Evolutionary conservation across 2,329 filamentous ascomycete genomes (phyloP), one percentile per base, ranked within the genome.

Genomic region (Paecilomyces niveus): DNA sequence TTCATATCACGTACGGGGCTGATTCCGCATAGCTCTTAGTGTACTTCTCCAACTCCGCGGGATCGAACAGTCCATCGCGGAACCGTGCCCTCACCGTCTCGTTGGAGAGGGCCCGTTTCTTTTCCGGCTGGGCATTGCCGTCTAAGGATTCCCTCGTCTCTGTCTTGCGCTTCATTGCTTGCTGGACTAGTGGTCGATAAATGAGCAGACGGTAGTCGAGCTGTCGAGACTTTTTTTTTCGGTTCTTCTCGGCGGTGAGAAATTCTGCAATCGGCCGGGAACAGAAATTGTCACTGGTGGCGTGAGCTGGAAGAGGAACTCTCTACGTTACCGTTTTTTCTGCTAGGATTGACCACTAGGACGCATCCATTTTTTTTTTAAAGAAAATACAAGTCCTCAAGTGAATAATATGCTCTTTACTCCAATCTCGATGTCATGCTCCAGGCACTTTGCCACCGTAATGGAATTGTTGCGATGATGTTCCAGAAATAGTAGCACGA

Each of bases 131-230:
- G 58, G 64, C 68, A 67, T 71, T 72, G 62, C 61, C 66, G 33
- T 65, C 64, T 15, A 65, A 51, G 5, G 66, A 68, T n/a, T 68
- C 65, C 54, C 68, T 65, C 33, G 63, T 60, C 11, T 72, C 68
- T 22, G 73, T 72, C 65, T 78, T 78, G 61, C 78, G 77, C 70
- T 80, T 80, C 76, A 76, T 76, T 52, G 22, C 58, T 67, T 70
- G 56, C 57, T 54, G 45, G 22, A 31, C 3, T 8, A 21, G 10
- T 52, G 50, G 22, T 18, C 39, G 39, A 45, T n/a, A 26, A 52
- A 8, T 13, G n/a, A 15, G 50, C 22, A 29, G 21, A 52, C 10
- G 8, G 3, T 22, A 21, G 6, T 29, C 50, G 50, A 4, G 9
- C 22, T 21, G 2, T n/a, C 7, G 22, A 52, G 24, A 29, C 50